These are phyloP conservation scores for Diplodia mutila DNA, from an alignment of 2,329 filamentous ascomycete species.

Conservation along the genomic window DNA sequence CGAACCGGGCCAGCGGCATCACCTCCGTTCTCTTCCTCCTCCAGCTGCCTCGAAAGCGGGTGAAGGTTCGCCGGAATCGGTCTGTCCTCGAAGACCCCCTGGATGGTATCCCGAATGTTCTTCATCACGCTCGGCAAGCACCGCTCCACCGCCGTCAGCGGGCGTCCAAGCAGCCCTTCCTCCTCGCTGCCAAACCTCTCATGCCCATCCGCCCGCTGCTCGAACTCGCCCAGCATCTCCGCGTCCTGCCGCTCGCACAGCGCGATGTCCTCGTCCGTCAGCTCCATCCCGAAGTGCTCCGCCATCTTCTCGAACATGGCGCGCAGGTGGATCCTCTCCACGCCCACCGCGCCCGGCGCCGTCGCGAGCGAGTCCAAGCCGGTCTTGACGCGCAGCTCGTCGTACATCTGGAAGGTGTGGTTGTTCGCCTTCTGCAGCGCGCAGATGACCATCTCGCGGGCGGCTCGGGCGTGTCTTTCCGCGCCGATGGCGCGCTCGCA, in stretches of 20 bases:
- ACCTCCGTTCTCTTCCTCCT: neutral
- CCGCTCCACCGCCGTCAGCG: neutral
- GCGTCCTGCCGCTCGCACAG: neutral
- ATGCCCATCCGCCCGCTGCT: neutral
- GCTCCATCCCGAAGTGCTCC: fast-evolving
- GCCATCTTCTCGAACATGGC: neutral
- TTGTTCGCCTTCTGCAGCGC: neutral
- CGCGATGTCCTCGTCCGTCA: neutral
- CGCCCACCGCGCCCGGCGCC: neutral
- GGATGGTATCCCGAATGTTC: neutral
- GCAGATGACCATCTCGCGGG: neutral
- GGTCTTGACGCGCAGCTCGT: neutral
- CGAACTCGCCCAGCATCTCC: neutral
- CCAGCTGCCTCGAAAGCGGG: neutral
- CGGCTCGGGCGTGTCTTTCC: too few species aligned
- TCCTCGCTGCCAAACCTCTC: neutral
- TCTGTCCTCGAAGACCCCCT: neutral
- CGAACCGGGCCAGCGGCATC: too few species aligned
- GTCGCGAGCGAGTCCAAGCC: neutral
- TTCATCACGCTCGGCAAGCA: neutral
- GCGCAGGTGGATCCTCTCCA: neutral
- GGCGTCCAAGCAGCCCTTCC: neutral
- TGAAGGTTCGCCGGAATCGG: neutral
- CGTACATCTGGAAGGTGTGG: neutral
- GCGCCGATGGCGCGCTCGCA: neutral